Conservation (phyloP, 495 filamentous ascomycete genomes). For the Penicillium odoratum region DNA sequence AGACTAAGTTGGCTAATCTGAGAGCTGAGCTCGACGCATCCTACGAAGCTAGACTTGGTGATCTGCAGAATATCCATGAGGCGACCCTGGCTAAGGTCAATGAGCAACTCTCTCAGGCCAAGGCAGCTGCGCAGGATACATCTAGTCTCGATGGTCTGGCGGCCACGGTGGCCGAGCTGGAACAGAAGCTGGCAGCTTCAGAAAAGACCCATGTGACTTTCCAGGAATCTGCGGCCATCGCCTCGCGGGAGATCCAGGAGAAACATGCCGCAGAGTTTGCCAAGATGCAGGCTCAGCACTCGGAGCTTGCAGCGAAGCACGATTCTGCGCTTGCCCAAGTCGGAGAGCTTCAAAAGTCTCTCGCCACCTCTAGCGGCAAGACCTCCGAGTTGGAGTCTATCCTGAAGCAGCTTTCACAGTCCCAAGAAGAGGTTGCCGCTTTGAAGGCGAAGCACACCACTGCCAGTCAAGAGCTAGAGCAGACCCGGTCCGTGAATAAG, state of each 20-base stretch:
- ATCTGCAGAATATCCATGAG: constrained; percentile 43
- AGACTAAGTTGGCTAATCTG: constrained; percentile 39
- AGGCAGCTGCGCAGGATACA: constrained; percentile 39
- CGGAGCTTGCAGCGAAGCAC: constrained; percentile 35
- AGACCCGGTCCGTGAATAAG: constrained; percentile 31
- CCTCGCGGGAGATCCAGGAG: constrained; percentile 33
- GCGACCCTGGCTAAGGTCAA: constrained; percentile 31
- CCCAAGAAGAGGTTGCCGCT: constrained; percentile 36
- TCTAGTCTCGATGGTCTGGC: constrained; percentile 39
- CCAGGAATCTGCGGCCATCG: constrained; percentile 24
- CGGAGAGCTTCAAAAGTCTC: constrained; percentile 38
- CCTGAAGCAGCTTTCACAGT: constrained; percentile 33
- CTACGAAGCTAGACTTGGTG: constrained; percentile 38
- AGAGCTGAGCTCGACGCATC: constrained; percentile 39
- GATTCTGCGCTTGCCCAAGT: constrained; percentile 28
- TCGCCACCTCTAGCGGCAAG: constrained; percentile 28
- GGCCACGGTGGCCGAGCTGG: constrained; percentile 36
- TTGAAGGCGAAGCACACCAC: constrained; percentile 36
- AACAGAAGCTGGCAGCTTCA: constrained; percentile 37
- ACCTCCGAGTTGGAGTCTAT: constrained; percentile 39
- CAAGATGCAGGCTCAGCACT: constrained; percentile 34
- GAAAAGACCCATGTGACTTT: constrained; percentile 32
- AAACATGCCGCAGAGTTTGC: constrained; percentile 36
- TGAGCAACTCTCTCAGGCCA: constrained; percentile 38
- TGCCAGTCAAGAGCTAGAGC: constrained; percentile 33